These are phyloP conservation scores for Aquilaria malaccensis DNA, from an alignment of 345 rosid species.

Conservation along the genomic window DNA sequence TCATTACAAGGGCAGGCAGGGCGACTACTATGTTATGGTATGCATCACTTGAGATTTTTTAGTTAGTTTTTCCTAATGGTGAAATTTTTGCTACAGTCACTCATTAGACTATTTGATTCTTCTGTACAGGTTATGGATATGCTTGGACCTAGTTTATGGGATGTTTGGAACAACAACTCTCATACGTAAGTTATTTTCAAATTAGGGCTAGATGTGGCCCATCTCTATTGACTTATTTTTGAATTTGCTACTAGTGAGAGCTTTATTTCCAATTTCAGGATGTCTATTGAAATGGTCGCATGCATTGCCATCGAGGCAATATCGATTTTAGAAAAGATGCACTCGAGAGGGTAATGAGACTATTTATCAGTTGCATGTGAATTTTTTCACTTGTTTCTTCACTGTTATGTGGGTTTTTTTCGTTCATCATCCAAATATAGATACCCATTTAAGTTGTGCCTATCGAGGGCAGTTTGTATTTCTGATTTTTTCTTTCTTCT, in stretches of 20 bases:
- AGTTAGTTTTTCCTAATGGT: not conserved
- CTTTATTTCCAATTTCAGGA: conserved; percentile 33
- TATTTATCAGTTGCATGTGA: conserved; percentile 10
- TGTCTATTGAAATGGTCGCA: conserved; percentile 84
- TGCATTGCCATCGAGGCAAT: conserved; percentile 90
- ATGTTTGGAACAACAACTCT: conserved; percentile 63
- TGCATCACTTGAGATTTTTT: conserved; percentile 9
- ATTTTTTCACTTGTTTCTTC: not conserved
- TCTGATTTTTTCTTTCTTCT: not conserved
- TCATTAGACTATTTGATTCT: conserved; percentile 1
- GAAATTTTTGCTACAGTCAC: conserved; percentile 2
- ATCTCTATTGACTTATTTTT: conserved; percentile 6
- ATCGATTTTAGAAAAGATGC: conserved; percentile 87
- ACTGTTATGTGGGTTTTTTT: not conserved
- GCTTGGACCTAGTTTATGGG: conserved; percentile 89
- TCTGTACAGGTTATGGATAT: conserved; percentile 79
- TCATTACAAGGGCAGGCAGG: conserved; percentile 78
- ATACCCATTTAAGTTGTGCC: too few relatives aligned
- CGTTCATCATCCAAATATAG: too few relatives aligned
- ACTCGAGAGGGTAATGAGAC: conserved; percentile 62
- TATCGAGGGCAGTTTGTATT: too few relatives aligned
- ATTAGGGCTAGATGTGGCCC: not conserved
- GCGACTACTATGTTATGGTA: conserved; percentile 86
- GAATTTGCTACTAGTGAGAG: conserved; percentile 3
- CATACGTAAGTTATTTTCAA: conserved; percentile 42